Percentiles rank a stretch among this genome's conserved stretches.
These are phyloP conservation scores for Apiotrichum sp. DNA, from an alignment of 1,284 basidiomycete species.

Conservation along the genomic window DNA sequence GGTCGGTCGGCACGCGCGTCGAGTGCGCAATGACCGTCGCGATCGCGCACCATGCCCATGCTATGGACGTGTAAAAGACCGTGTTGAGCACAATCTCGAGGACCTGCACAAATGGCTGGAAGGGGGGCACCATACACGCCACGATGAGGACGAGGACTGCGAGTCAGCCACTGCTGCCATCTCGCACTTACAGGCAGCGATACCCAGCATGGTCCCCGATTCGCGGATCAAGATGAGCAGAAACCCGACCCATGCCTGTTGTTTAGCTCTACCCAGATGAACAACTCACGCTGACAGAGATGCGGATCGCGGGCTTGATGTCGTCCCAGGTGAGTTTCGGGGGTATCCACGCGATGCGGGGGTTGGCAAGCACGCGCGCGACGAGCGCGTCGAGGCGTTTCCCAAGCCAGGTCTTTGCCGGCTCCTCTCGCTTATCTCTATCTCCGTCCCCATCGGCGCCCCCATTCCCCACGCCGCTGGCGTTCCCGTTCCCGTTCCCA, in stretches of 20 bases:
- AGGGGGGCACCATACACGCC: slow-evolving; percentile 40
- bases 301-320: slow-evolving; percentile 39
- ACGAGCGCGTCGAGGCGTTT: not conserved
- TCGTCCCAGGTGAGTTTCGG: slow-evolving; percentile 30
- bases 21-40: slow-evolving; percentile 4
- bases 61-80: slow-evolving; percentile 35
- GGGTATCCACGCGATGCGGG: slow-evolving; percentile 30
- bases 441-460: not conserved
- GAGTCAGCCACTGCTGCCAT: not conserved
- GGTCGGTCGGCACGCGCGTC: slow-evolving; percentile 22
- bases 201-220: slow-evolving; percentile 30
- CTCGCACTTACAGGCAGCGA: slow-evolving; percentile 35
- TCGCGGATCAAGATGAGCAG: slow-evolving; percentile 37
- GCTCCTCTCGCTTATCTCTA: not conserved
- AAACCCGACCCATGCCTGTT: slow-evolving; percentile 42
- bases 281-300: slow-evolving; percentile 34
- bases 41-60: slow-evolving; percentile 38
- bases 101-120: slow-evolving; percentile 37
- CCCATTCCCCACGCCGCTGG: not conserved
- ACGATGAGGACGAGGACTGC: slow-evolving; percentile 39
- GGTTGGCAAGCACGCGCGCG: not conserved
- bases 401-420: not conserved
- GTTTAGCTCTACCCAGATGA: not conserved
- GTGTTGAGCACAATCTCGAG: slow-evolving; percentile 39
- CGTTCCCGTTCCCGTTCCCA: not conserved